Evolutionary conservation across 352 stramenopile species (phyloP).

Genomic region (Phytophthora fragariaefolia): DNA sequence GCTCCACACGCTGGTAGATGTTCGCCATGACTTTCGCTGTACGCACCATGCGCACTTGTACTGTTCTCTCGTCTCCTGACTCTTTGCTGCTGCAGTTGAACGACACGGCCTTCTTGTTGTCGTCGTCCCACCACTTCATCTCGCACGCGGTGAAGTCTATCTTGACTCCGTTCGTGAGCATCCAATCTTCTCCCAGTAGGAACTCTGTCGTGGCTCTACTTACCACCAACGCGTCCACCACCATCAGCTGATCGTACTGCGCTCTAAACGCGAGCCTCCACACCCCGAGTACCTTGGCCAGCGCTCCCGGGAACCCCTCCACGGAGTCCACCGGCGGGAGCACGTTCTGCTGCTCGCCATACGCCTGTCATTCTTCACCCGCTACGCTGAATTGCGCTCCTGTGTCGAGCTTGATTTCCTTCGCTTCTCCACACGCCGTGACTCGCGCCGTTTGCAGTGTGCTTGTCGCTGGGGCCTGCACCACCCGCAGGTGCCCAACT

Average conservation of each 20-base stretch:
- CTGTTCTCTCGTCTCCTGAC: not conserved
- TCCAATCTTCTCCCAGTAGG: slow-evolving; percentile 11
- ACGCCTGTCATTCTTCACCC: too few relatives aligned
- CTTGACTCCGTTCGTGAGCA: not conserved
- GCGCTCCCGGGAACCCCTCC: too few relatives aligned
- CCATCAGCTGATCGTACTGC: slow-evolving; percentile 3
- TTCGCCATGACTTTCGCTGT: not conserved
- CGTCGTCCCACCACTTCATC: slow-evolving; percentile 13
- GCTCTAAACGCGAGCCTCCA: not conserved
- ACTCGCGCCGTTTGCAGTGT: too few relatives aligned
- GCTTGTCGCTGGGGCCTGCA: too few relatives aligned
- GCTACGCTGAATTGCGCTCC: too few relatives aligned
- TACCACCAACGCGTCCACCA: not conserved
- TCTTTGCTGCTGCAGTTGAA: not conserved
- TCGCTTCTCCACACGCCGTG: too few relatives aligned
- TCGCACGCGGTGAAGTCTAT: slow-evolving; percentile 11
- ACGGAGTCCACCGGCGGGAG: too few relatives aligned
- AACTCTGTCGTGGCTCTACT: not conserved
- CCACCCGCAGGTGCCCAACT: too few relatives aligned
- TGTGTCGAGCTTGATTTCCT: too few relatives aligned
- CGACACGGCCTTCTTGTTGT: not conserved
- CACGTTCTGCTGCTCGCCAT: too few relatives aligned
- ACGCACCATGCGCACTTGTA: not conserved
- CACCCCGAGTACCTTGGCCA: slow-evolving; percentile 2
- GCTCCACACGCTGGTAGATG: not conserved